Base-by-base conservation (phyloP, 2,329 filamentous ascomycete genomes). In the Cyanodermella asteris region DNA sequence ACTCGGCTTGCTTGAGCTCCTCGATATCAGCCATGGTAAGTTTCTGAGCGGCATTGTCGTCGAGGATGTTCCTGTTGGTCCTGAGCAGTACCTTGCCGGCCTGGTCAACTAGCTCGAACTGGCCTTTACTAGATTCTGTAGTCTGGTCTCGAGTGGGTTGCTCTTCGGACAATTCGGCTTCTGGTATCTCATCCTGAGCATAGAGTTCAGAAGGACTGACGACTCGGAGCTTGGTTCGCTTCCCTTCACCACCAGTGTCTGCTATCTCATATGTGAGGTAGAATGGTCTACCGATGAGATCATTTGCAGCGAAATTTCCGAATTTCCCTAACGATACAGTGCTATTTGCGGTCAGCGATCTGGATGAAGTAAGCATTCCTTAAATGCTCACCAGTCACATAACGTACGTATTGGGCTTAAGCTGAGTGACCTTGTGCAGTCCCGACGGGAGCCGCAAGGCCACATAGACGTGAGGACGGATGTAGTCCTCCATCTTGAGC, bases 291-390 rank as follows among this genome's bases (percentile, higher is more conserved):
- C 80, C 74, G 33, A 97, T 65, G 22, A 97, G 67, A 16, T 87
- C 64, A 43, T 94, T 93, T 26, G 77, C 70, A 10, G 78, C 73
- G 43, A 97, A 93, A 2, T 69, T 68, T 34, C 87, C 87, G 45
- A 87, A 91, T 64, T 93, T 94, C 28, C 81, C 81, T 17, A 94
- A 59, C 2, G 77, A 80, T 35, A 94, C 74, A 22, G 68, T 77
- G 20, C 82, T 93, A 36, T 38, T 19, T 31, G 32, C 13, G 24
- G 17, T 12, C 17, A n/a, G n/a, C n/a, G n/a, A n/a, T n/a, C n/a
- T n/a, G n/a, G n/a, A n/a, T n/a, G n/a, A n/a, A n/a, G n/a, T n/a
- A n/a, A 19, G 20, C 16, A 30, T 21, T 20, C 16, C 22, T 20
- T 20, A 22, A 20, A 20, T 27, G 17, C 17, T 25, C 36, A 37